These are phyloP conservation scores for Teunomyces atbi DNA, from an alignment of 805 yeast species.

Conservation along the genomic window DNA sequence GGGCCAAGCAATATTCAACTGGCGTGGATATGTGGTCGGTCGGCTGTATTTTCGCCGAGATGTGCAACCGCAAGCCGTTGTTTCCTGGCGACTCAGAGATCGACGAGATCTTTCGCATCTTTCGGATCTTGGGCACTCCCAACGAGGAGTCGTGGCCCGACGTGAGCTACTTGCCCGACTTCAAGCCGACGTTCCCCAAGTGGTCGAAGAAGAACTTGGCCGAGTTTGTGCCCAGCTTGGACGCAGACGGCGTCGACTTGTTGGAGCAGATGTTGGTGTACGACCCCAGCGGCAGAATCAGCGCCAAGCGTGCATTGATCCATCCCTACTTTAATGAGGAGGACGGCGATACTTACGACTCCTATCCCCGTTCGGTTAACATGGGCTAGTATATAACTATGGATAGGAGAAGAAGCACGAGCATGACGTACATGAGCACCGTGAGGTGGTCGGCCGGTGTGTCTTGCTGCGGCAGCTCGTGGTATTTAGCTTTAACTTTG, in stretches of 20 bases:
- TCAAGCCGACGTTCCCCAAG: constrained; percentile 88
- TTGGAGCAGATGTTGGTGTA: constrained; percentile 76
- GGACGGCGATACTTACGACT: constrained; percentile 27
- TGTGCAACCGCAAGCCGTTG: constrained; percentile 92
- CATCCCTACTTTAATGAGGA: constrained; percentile 84
- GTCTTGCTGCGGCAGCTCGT: too few species aligned
- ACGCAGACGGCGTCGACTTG: constrained; percentile 79
- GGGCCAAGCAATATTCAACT: constrained; percentile 95
- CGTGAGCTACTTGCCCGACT: constrained; percentile 86
- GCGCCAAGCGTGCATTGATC: constrained; percentile 87
- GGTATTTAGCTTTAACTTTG: neutral
- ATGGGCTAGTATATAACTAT: constrained; percentile 29
- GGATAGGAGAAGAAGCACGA: neutral
- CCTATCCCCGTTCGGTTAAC: constrained; percentile 36
- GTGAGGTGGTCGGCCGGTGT: too few species aligned
- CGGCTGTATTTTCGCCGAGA: constrained; percentile 96
- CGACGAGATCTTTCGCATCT: constrained; percentile 92
- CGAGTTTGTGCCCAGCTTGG: constrained; percentile 75
- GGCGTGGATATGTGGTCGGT: constrained; percentile 99
- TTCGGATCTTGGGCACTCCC: constrained; percentile 91
- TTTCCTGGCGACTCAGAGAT: constrained; percentile 98
- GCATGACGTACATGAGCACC: neutral
- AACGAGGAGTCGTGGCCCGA: constrained; percentile 94
- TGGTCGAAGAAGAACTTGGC: constrained; percentile 75
- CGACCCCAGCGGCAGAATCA: constrained; percentile 90